These are phyloP conservation scores for Botrytis aclada DNA, from an alignment of 2,329 filamentous ascomycete genomes.

Conservation along the genomic window DNA sequence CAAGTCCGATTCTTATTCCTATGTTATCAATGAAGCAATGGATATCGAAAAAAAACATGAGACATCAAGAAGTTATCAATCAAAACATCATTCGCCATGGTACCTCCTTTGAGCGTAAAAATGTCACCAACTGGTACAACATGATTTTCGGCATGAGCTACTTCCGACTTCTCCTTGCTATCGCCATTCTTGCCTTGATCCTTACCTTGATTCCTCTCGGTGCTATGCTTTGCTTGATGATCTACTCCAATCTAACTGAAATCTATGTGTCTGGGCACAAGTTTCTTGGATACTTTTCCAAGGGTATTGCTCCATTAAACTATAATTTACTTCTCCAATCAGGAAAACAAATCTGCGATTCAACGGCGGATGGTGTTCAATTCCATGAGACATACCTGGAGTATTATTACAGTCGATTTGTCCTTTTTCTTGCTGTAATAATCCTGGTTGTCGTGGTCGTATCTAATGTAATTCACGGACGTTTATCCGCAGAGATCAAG, in stretches of 20 bases:
- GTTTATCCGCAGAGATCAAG: too few relatives aligned
- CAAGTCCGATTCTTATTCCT: not conserved
- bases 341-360: not conserved
- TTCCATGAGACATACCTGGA: not conserved
- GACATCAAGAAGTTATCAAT: not conserved
- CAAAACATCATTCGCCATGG: rapidly evolving
- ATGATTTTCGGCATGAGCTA: not conserved
- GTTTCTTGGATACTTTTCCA: not conserved
- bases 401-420: not conserved
- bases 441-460: not conserved
- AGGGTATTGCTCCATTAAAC: not conserved
- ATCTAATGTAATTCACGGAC: not conserved
- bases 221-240: not conserved
- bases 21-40: not conserved
- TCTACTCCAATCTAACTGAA: not conserved
- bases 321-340: not conserved
- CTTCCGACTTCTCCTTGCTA: not conserved
- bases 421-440: not conserved
- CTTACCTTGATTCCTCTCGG: not conserved
- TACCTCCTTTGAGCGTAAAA: not conserved
- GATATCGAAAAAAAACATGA: not conserved
- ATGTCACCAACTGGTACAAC: not conserved
- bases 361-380: not conserved
- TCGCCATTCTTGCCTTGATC: not conserved
- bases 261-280: not conserved